Percentiles rank a stretch among this genome's conserved stretches.
These are phyloP conservation scores for Elongisporangium undulatum DNA, from an alignment of 352 stramenopile genomes.

Conservation along the genomic window DNA sequence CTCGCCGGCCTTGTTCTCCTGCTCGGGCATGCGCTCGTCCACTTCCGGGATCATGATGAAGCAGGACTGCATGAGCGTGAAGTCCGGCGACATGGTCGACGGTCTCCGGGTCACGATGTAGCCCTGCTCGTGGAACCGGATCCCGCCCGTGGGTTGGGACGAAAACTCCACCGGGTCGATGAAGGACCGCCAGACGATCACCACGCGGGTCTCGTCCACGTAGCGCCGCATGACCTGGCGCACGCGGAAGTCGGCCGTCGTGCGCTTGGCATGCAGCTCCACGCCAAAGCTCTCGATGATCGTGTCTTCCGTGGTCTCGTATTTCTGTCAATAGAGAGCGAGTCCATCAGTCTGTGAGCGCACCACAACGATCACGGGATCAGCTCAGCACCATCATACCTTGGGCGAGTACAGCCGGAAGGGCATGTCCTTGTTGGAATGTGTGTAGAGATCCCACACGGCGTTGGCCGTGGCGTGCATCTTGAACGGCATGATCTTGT, in stretches of 20 bases:
- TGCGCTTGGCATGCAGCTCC: constrained; percentile 40
- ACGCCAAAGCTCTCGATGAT: constrained; percentile 61
- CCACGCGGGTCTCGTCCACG: constrained; percentile 49
- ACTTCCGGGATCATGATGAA: constrained; percentile 53
- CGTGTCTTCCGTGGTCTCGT: constrained; percentile 33
- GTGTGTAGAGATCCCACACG: constrained; percentile 17
- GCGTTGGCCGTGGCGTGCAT: constrained; percentile 9
- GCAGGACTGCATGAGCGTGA: constrained; percentile 44
- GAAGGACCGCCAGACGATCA: constrained; percentile 59
- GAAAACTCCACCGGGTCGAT: constrained; percentile 58
- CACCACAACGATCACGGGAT: no score
- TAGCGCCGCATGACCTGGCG: constrained; percentile 60
- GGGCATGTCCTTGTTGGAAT: constrained; percentile 8
- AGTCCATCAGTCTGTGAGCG: constrained; percentile 1
- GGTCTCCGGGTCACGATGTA: constrained; percentile 50
- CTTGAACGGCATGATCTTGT: constrained; percentile 17
- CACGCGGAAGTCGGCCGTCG: constrained; percentile 45
- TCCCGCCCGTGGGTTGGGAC: constrained; percentile 29
- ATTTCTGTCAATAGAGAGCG: not conserved
- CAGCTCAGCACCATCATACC: no score
- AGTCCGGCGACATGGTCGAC: constrained; percentile 21
- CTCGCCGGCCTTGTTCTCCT: constrained; percentile 8
- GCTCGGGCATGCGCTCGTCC: not conserved
- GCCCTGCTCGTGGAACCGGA: constrained; percentile 59
- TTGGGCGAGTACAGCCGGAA: constrained; percentile 5